Conservation (phyloP, 257 asterid genomes). For the Nicotiana noctiflora region DNA sequence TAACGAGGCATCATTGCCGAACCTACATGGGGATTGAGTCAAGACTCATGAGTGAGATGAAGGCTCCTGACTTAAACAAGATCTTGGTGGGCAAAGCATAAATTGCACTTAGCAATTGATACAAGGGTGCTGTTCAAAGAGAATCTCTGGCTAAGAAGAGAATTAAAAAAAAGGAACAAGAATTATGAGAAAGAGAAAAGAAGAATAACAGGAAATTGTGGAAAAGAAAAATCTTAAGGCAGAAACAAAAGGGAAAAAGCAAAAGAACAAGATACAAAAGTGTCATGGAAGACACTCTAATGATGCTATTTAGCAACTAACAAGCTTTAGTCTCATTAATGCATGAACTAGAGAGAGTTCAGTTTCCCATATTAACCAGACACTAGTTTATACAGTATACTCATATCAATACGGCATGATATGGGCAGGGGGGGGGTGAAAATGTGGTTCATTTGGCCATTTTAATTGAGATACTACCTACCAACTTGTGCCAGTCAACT, state of each 20-base stretch:
- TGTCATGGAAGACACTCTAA: no score
- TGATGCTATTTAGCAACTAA: not conserved
- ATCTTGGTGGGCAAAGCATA: not conserved
- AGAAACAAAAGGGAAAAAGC: not conserved
- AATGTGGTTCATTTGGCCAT: not conserved
- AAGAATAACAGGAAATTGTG: not conserved
- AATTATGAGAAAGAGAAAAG: not conserved
- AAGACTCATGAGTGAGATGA: not conserved
- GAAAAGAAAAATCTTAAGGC: not conserved
- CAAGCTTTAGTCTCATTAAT: not conserved
- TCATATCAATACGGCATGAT: not conserved
- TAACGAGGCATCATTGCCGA: not conserved
- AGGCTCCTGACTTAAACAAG: not conserved
- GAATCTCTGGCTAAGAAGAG: not conserved
- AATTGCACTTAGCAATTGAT: not conserved
- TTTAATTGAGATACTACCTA: not conserved
- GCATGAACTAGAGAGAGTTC: not conserved
- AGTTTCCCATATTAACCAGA: not conserved
- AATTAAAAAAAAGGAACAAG: not conserved
- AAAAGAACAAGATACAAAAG: not conserved
- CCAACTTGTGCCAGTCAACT: not conserved
- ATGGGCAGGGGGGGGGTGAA: not conserved
- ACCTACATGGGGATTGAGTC: not conserved
- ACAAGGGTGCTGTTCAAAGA: not conserved
- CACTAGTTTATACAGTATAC: not conserved